Conservation (phyloP, 768 basidiomycete species). For the Suillus hirtellus region DNA sequence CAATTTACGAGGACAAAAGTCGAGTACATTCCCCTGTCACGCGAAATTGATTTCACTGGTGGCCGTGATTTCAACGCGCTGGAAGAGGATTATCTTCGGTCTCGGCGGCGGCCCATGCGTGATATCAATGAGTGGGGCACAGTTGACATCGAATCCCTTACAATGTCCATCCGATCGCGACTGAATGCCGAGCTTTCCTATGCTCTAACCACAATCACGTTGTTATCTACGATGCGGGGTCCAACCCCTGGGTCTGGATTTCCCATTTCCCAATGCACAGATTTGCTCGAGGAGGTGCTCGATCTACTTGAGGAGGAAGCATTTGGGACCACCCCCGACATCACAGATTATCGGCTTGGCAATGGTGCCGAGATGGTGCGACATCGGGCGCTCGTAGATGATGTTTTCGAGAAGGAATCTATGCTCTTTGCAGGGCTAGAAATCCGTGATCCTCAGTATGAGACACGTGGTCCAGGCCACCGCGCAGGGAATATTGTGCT, state of each 20-base stretch:
- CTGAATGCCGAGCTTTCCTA: constrained; percentile 85
- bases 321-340: constrained; percentile 52
- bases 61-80: constrained; percentile 77
- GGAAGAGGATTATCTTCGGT: constrained; percentile 56
- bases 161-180: constrained; percentile 89
- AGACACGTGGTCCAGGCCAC: constrained; percentile 54
- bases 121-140: constrained; percentile 84
- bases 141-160: constrained; percentile 89
- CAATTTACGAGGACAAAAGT: constrained; percentile 75
- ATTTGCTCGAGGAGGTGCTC: constrained; percentile 83
- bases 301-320: constrained; percentile 85
- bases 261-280: constrained; percentile 71
- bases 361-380: constrained; percentile 49
- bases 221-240: constrained; percentile 78
- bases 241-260: constrained; percentile 61
- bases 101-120: constrained; percentile 58
- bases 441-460: constrained; percentile 23
- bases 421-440: constrained; percentile 60
- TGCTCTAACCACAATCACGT: constrained; percentile 81
- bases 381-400: constrained; percentile 62
- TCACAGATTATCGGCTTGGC: constrained; percentile 26
- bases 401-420: constrained; percentile 56
- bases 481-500: constrained; percentile 66
- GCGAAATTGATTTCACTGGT: constrained; percentile 73
- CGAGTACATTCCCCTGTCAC: constrained; percentile 81